Evolutionary conservation across 1,284 basidiomycete species (phyloP), one percentile per base, ranked within the genome.

Genomic region (Irpex sp.): DNA sequence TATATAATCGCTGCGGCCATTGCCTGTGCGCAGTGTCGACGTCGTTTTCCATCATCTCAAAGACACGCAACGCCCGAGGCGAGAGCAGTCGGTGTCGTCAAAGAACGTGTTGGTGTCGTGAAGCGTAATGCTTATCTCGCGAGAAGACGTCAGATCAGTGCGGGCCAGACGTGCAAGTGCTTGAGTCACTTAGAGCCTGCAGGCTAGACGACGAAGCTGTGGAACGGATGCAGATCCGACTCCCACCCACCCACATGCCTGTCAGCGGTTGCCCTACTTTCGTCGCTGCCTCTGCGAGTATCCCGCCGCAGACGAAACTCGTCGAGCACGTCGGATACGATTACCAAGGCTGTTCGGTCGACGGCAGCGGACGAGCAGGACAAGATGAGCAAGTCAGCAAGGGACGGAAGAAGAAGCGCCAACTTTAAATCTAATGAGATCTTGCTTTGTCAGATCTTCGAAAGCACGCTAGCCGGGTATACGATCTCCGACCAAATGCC

Each of bases 401-500:
- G 33, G 36, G 60, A 39, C 43, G 61, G 15, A 11, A n/a, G 15
- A 35, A 15, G 60, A 58, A 33, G 21, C 47, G 51, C 26, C 50
- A 47, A 62, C 57, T 56, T 21, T 58, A 21, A 51, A 37, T 43
- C 17, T 26, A 36, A 46, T 46, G 19, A 56, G 37, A 62, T 62
- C 61, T 62, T 15, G 19, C 55, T 51, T 57, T 43, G 57, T 35
- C 53, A 55, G 53, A 62, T 62, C 61, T 55, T 55, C 26, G 19
- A 26, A 55, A 33, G 53, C 21, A 55, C 9, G 7, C 53, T 55
- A 55, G 33, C 21, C 53, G 11, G 53, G 9, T 55, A 33, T 55
- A 55, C 26, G 11, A 59, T 33, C 61, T 62, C 61, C 61, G 61
- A 37, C 61, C 61, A n/a, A 62, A 62, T 9, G 19, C 54, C 61